Evolutionary conservation across 345 rosid genomes (phyloP).

Genomic region (Salix caprea): DNA sequence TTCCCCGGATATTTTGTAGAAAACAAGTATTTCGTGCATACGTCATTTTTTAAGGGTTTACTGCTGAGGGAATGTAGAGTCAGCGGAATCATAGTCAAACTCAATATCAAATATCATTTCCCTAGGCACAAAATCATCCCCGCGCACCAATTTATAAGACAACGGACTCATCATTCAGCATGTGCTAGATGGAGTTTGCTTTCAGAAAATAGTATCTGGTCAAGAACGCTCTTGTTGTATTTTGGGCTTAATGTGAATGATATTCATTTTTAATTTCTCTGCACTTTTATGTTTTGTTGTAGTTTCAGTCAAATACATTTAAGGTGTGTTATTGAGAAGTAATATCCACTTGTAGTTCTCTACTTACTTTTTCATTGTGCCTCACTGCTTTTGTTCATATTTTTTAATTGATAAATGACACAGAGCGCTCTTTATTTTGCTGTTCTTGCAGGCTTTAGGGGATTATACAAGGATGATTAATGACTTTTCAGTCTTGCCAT

Average conservation of each 20-base stretch:
- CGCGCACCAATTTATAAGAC: not conserved
- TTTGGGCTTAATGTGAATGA: not conserved
- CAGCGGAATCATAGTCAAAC: not conserved
- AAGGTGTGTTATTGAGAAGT: not conserved
- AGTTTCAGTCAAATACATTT: not conserved
- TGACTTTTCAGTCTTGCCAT: slow-evolving; percentile 77
- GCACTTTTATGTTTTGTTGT: not conserved
- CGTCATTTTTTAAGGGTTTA: not conserved
- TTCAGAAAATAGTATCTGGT: not conserved
- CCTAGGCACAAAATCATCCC: too few species aligned
- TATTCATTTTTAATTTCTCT: not conserved
- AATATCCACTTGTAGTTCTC: not conserved
- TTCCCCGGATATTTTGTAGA: not conserved
- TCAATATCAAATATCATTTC: not conserved
- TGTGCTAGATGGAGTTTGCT: not conserved
- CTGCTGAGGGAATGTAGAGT: not conserved
- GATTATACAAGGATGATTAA: slow-evolving; percentile 82
- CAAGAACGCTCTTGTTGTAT: not conserved
- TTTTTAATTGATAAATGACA: not conserved
- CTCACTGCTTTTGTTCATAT: not conserved
- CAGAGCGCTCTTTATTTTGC: not conserved
- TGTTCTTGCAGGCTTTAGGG: slow-evolving; percentile 67
- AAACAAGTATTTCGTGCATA: not conserved
- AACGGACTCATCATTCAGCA: not conserved
- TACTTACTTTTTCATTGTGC: not conserved